Percentiles rank a stretch among this genome's conserved stretches.
Conservation (phyloP, 352 stramenopile species). For the Thalassiosira mediterranea region DNA sequence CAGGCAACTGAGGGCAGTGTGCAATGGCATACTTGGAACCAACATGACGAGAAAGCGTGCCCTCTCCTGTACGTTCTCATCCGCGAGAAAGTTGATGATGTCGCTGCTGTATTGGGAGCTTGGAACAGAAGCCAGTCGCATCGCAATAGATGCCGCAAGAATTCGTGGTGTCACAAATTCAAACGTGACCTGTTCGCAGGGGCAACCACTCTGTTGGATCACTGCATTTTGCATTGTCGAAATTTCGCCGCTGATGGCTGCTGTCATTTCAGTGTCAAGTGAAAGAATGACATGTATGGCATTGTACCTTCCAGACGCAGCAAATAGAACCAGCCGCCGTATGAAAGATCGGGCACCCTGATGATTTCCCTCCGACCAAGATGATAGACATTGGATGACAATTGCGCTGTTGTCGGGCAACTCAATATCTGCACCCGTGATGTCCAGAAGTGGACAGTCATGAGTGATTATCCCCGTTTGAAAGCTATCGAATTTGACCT, state of each 20-base stretch:
- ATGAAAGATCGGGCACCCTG: conserved; percentile 40
- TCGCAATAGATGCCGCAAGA: conserved; percentile 49
- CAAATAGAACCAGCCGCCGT: conserved; percentile 39
- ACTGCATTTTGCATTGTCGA: conserved; percentile 63
- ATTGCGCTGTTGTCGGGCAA: conserved; percentile 43
- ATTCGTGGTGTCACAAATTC: conserved; percentile 43
- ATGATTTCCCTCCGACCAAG: conserved; percentile 20
- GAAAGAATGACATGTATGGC: conserved; percentile 58
- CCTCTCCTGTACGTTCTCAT: conserved; percentile 53
- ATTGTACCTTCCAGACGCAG: conserved; percentile 50
- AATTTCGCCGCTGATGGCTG: conserved; percentile 43
- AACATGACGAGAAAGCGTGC: conserved; percentile 57
- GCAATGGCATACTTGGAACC: conserved; percentile 56
- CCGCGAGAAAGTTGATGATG: conserved; percentile 32
- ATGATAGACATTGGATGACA: conserved; percentile 58
- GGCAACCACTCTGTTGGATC: conserved; percentile 35
- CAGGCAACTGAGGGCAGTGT: conserved; percentile 47
- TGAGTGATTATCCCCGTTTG: conserved; percentile 37
- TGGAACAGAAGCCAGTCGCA: too few relatives aligned
- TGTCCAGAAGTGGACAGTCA: conserved; percentile 64
- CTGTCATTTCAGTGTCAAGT: conserved; percentile 44
- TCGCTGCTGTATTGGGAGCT: conserved; percentile 13
- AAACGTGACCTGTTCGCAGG: conserved; percentile 47
- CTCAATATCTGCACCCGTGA: conserved; percentile 67
- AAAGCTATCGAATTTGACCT: not conserved